These are phyloP conservation scores for Cyclotella cryptica DNA, from an alignment of 108 stramenopile genomes.

Conservation along the genomic window DNA sequence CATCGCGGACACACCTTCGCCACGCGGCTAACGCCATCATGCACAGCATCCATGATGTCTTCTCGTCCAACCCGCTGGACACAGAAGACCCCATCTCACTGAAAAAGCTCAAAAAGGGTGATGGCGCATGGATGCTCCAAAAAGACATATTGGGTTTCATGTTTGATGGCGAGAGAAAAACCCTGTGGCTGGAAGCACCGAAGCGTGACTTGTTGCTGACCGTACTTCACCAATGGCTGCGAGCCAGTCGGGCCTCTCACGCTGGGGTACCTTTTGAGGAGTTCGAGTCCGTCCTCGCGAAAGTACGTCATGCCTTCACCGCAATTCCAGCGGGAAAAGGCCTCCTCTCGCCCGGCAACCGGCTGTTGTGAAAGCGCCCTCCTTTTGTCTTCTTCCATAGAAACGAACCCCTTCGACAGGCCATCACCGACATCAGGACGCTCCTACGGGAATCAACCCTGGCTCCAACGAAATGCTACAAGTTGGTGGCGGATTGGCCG, in stretches of 20 bases:
- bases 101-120: conserved; percentile 8
- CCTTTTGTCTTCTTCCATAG: conserved; percentile 7
- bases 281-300: too few species aligned
- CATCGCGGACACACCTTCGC: background rate
- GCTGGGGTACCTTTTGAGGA: too few species aligned
- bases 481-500: too few species aligned
- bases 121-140: background rate
- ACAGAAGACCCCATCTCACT: conserved; percentile 33
- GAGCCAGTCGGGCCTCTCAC: too few species aligned
- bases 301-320: too few species aligned
- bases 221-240: background rate
- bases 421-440: background rate
- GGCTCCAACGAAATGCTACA: too few species aligned
- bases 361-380: too few species aligned
- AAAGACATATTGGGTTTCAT: conserved; percentile 1
- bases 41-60: conserved; percentile 18
- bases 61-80: background rate
- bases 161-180: conserved; percentile 9
- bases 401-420: background rate
- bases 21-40: background rate
- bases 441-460: too few species aligned
- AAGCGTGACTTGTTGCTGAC: background rate
- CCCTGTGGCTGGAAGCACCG: too few species aligned
- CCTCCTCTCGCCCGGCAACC: too few species aligned
- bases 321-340: too few species aligned